Evolutionary conservation across 148 eudicot species (phyloP), one percentile per base, ranked within the genome.

Genomic region (Fagopyrum esculentum): DNA sequence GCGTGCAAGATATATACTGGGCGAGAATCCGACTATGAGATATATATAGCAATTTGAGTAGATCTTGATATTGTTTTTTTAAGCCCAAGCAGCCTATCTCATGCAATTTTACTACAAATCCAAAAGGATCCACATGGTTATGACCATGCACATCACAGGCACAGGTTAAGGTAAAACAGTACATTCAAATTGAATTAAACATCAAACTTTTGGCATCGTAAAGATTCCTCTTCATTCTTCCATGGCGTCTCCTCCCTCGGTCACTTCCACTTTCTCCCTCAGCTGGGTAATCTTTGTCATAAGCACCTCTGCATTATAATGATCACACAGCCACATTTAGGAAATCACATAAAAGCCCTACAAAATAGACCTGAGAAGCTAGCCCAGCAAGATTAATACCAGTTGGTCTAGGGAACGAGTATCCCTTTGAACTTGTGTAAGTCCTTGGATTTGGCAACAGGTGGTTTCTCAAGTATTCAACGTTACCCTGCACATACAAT

Each of bases 181-280:
- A 45, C 19, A 66, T 66, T 66, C 17, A 35, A 66, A 40, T 66
- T 40, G 17, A 66, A 40, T 35, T 40, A 66, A 35, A 9, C 68
- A 61, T 29, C 22, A 61, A 61, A 22, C 43, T 61, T 29, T 61
- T 16, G 13, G 1, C 68, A 10, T 61, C 68, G 22, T 6, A 29
- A 35, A 64, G 70, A 61, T 26, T n/a, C 5, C 15, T 64, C 70
- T 35, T 85, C 80, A 85, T 72, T 93, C 97, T 83, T 93, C 98
- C 94, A 93, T 93, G 16, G 92, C 97, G 60, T 91, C 98, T 52
- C 93, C 94, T 30, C 86, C 90, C 77, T 83, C 90, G 19, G 80
- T 73, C 22, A 82, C 91, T 76, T 82, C 83, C 71, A 83, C 88
- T 60, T 76, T 49, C 76, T 81, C 82, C 75, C 73, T 83, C 72